phyloP scores from a whole-genome alignment of 2,329 filamentous ascomycete genomes.

The Thelonectria olida region DNA sequence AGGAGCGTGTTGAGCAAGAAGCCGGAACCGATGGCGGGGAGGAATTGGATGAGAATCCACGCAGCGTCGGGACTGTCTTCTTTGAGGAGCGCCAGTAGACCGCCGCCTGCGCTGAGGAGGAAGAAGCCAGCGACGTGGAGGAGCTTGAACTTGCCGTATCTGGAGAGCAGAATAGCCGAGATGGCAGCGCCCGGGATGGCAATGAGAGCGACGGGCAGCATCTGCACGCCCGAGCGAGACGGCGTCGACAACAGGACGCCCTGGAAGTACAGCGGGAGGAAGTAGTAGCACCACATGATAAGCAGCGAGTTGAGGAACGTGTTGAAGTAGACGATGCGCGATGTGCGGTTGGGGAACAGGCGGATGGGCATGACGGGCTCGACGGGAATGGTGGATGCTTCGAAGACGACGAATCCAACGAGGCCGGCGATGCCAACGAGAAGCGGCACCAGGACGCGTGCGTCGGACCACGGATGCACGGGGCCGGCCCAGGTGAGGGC shows the following conservation, averaged over 20 bases:
- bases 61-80: slow-evolving; percentile 41
- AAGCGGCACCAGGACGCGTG: slow-evolving; percentile 52
- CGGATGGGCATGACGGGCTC: slow-evolving; percentile 39
- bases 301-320: slow-evolving; percentile 35
- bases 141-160: slow-evolving; percentile 44
- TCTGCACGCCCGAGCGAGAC: slow-evolving; percentile 42
- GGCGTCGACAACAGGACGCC: slow-evolving; percentile 47
- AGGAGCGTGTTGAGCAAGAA: slow-evolving; percentile 53
- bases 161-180: slow-evolving; percentile 41
- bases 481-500: slow-evolving; percentile 56
- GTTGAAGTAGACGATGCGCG: slow-evolving; percentile 33
- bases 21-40: slow-evolving; percentile 52
- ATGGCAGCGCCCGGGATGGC: slow-evolving; percentile 41
- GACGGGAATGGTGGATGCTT: slow-evolving; percentile 30
- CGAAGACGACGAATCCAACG: slow-evolving; percentile 29
- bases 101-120: slow-evolving; percentile 51
- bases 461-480: slow-evolving; percentile 52
- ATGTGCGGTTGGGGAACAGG: slow-evolving; percentile 34
- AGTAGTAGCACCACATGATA: slow-evolving; percentile 50
- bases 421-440: slow-evolving; percentile 38
- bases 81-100: slow-evolving; percentile 51
- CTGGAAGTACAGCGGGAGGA: slow-evolving; percentile 59
- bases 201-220: slow-evolving; percentile 44
- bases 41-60: slow-evolving; percentile 52
- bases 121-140: slow-evolving; percentile 49